Evolutionary conservation across 306 rosid genomes (phyloP).

Genomic region (Argentina anserina): DNA sequence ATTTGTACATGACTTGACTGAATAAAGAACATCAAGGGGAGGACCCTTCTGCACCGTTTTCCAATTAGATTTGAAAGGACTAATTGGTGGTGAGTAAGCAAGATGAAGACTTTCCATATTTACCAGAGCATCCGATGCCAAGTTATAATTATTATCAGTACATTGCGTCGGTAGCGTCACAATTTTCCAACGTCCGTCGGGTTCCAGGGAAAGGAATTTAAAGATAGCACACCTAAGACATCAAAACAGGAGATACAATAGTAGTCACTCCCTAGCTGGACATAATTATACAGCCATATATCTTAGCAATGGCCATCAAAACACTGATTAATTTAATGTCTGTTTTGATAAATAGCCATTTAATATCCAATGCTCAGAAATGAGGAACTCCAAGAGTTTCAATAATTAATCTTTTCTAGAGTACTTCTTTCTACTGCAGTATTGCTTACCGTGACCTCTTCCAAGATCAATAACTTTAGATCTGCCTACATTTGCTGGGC

Average conservation of each 20-base stretch:
- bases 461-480: background rate
- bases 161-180: conserved; percentile 42
- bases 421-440: background rate
- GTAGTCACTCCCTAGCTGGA: background rate
- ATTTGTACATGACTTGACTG: conserved; percentile 36
- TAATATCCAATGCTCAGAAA: background rate
- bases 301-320: background rate
- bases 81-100: conserved; percentile 48
- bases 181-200: conserved; percentile 57
- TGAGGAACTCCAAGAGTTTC: background rate
- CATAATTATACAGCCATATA: background rate
- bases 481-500: background rate
- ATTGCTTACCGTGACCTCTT: background rate
- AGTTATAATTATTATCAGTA: conserved; percentile 28
- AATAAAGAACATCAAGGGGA: conserved; percentile 33
- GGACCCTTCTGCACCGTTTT: conserved; percentile 37
- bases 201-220: conserved; percentile 35
- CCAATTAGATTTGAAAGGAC: conserved; percentile 38
- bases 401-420: background rate
- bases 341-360: background rate
- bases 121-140: conserved; percentile 30
- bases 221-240: conserved; percentile 54
- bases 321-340: background rate
- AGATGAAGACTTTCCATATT: conserved; percentile 56
- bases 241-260: conserved; percentile 13